These are phyloP conservation scores for Glebionis coronaria DNA, from an alignment of 129 eudicot species.

Conservation along the genomic window DNA sequence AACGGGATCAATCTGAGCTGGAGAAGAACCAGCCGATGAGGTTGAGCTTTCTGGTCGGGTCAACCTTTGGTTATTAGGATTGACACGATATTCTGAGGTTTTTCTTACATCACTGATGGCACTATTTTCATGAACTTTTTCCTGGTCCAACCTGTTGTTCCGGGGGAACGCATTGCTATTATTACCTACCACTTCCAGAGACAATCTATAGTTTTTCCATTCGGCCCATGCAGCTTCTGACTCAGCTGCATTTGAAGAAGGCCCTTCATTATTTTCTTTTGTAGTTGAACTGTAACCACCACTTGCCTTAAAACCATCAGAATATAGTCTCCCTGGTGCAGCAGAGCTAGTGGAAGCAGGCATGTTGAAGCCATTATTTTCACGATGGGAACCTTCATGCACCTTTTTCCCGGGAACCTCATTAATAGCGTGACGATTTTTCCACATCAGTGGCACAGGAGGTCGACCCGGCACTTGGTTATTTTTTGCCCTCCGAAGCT, in stretches of 20 bases:
- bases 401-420: slow-evolving; percentile 55
- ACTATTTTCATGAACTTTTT: slow-evolving; percentile 26
- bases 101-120: slow-evolving; percentile 29
- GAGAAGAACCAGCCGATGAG: slow-evolving; percentile 32
- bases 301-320: slow-evolving; percentile 28
- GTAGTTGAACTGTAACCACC: slow-evolving; percentile 25
- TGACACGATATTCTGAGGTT: slow-evolving; percentile 27
- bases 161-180: slow-evolving; percentile 23
- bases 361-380: slow-evolving; percentile 29
- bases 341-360: slow-evolving; percentile 53
- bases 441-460: slow-evolving; percentile 73
- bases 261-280: slow-evolving; percentile 26
- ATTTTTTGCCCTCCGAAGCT: slow-evolving; percentile 48
- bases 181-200: slow-evolving; percentile 39
- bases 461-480: slow-evolving; percentile 56
- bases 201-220: slow-evolving; percentile 37
- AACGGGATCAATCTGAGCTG: slow-evolving; percentile 49
- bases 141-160: slow-evolving; percentile 31
- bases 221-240: slow-evolving; percentile 43
- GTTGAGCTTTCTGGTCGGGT: slow-evolving; percentile 41
- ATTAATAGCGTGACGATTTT: slow-evolving; percentile 64
- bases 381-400: slow-evolving; percentile 34
- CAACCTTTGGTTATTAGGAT: slow-evolving; percentile 33
- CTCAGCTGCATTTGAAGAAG: slow-evolving; percentile 30
- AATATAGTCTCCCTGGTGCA: slow-evolving; percentile 30